Base-by-base conservation (phyloP, 2,329 filamentous ascomycete genomes). In the Aspergillus eucalypticola region DNA sequence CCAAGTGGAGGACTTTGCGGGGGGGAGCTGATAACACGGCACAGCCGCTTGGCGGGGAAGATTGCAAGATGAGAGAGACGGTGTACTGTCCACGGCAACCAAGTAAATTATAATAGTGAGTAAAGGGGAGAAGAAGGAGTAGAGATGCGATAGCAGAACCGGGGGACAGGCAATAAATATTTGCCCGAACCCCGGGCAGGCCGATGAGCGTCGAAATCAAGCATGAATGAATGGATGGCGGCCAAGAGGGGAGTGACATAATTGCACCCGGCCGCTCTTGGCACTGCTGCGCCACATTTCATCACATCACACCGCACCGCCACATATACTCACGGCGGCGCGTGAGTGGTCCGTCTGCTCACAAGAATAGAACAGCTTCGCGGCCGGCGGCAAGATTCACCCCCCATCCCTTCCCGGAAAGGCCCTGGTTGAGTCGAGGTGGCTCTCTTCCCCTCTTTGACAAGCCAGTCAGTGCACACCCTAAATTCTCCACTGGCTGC, bases 351-450 rank as follows among this genome's bases (percentile, higher is more conserved):
- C 52, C 51, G 59, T 59, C 49, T 48, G 21, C 10, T 35, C 32
- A 25, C 44, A 60, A 57, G 54, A 62, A 62, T 60, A 60, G 46
- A 50, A 50, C 46, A 27, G 46, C 19, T 13, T 21, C 44, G 15
- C 44, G 27, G 46, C 21, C 46, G 15, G 46, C 46, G 46, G 25
- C 46, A 50, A 32, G 5, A 32, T 8, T 27, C 27, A 27, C 23
- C 21, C 23, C 13, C 25, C 44, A 25, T 49, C 23, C 44, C 6
- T 5, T 29, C 41, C 41, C 10, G 11, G 41, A 44, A 44, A 13
- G 41, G 41, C 19, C 32, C 41, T 23, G 41, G 11, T 98, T 27
- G 95, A 99, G 81, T 99, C 95, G 95, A 98, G 41, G 21, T 19
- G 29, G 17, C 23, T 23, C 6, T 49, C 23, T 27, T 42, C 27